Evolutionary conservation across 495 filamentous ascomycete species (phyloP).

Genomic region (Apiosordaria backusii): DNA sequence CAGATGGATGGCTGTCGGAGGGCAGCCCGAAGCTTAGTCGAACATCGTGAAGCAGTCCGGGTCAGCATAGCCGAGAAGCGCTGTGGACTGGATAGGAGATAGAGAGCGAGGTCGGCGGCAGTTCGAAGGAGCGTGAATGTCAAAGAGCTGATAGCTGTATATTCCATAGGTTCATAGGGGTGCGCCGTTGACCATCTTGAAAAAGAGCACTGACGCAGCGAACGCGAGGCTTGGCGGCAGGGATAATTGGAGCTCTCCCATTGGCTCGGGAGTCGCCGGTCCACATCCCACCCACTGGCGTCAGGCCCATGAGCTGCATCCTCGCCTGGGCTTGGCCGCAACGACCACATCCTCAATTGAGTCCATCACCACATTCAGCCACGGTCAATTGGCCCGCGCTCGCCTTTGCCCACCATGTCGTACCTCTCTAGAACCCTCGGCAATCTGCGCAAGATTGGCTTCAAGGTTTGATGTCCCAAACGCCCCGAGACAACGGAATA

Average conservation of each 20-base stretch:
- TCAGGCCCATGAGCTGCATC: conserved; percentile 16
- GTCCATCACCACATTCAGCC: conserved; percentile 13
- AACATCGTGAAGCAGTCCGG: conserved; percentile 34
- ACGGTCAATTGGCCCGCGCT: conserved; percentile 29
- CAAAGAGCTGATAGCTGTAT: not conserved
- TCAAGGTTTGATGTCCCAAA: conserved; percentile 58
- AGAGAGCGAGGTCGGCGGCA: conserved; percentile 14
- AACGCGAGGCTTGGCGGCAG: conserved; percentile 10
- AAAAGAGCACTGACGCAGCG: conserved; percentile 5
- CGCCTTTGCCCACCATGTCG: conserved; percentile 68
- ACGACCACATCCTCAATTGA: conserved; percentile 19
- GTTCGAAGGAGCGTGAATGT: not conserved
- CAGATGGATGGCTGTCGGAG: conserved; percentile 26
- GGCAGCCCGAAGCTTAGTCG: conserved; percentile 28
- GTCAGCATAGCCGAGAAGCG: conserved; percentile 32
- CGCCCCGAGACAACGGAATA: not conserved
- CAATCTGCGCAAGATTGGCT: conserved; percentile 79
- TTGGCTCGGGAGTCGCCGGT: conserved; percentile 22
- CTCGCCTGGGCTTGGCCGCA: not conserved
- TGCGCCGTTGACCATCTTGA: not conserved
- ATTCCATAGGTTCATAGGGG: not conserved
- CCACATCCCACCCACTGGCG: conserved; percentile 19
- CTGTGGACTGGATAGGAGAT: conserved; percentile 6
- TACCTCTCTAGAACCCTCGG: conserved; percentile 80
- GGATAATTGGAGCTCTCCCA: conserved; percentile 9